phyloP scores from a whole-genome alignment of 2,329 filamentous ascomycete species.

The Scedosporium aurantiacum region DNA sequence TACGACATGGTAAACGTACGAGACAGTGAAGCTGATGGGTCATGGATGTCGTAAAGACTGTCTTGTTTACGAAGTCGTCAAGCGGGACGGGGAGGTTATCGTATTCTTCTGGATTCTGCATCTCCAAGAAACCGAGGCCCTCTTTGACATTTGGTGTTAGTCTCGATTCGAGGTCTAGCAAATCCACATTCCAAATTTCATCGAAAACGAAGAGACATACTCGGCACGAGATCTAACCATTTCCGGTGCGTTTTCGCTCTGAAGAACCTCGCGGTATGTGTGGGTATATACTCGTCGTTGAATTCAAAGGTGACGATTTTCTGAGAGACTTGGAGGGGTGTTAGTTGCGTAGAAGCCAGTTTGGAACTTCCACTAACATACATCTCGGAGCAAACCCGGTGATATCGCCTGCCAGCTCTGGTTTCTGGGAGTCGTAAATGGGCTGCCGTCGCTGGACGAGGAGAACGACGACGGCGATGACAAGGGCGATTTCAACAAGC shows the following conservation, averaged over 20 bases:
- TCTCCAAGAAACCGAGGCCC: conserved; percentile 27
- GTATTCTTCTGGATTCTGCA: conserved; percentile 22
- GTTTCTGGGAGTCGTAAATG: conserved; percentile 5
- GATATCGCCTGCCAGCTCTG: conserved; percentile 24
- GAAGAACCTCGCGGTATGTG: conserved; percentile 28
- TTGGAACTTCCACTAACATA: conserved; percentile 11
- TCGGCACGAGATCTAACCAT: conserved; percentile 28
- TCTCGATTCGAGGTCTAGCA: not conserved
- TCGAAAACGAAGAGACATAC: conserved; percentile 7
- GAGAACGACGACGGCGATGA: conserved; percentile 23
- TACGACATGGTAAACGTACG: conserved; percentile 12
- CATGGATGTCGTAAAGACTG: conserved; percentile 29
- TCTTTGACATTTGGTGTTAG: conserved; percentile 7
- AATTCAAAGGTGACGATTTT: conserved; percentile 25
- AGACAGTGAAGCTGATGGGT: conserved; percentile 34
- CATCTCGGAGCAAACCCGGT: conserved; percentile 28
- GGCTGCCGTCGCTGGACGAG: conserved; percentile 20
- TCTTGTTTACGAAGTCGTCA: conserved; percentile 19
- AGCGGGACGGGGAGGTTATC: conserved; percentile 26
- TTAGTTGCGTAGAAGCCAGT: not conserved
- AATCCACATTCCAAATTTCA: not conserved
- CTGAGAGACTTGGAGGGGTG: conserved; percentile 20
- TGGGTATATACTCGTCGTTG: conserved; percentile 25
- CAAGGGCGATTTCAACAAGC: conserved; percentile 22
- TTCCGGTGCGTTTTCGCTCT: conserved; percentile 19